phyloP scores from a whole-genome alignment of 106 monocot genomes.

The Allium sativum region DNA sequence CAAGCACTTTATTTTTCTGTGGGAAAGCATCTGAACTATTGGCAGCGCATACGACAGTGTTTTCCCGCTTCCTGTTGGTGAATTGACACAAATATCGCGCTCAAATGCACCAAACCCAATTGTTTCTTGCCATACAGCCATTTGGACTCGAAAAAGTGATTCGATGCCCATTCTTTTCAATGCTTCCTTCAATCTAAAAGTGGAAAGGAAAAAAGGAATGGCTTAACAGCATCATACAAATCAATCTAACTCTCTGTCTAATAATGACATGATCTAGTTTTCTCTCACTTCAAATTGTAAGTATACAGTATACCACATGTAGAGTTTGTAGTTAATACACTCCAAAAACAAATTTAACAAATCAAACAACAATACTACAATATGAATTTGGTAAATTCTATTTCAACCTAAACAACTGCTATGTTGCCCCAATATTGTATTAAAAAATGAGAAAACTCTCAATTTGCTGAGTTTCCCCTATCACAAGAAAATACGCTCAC shows the following conservation, averaged over 20 bases:
- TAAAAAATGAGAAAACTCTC: no score
- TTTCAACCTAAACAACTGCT: no score
- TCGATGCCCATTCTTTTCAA: slow-evolving; percentile 46
- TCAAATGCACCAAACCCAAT: slow-evolving; percentile 87
- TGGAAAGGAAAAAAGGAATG: background rate
- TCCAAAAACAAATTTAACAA: no score
- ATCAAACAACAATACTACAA: no score
- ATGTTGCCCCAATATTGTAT: no score
- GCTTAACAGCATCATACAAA: background rate
- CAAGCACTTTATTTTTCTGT: slow-evolving; percentile 51
- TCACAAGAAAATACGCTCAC: no score
- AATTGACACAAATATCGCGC: slow-evolving; percentile 89
- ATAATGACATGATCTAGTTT: no score
- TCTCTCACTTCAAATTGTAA: no score
- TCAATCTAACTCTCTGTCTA: background rate
- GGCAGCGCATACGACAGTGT: slow-evolving; percentile 94
- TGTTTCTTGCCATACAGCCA: slow-evolving; percentile 78
- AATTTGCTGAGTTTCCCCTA: no score
- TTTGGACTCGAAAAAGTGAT: slow-evolving; percentile 88
- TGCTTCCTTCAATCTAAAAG: slow-evolving; percentile 50
- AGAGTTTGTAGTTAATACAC: no score
- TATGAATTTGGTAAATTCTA: no score
- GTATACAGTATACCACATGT: no score
- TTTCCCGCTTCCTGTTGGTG: slow-evolving; percentile 97
- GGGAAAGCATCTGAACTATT: slow-evolving; percentile 77